Evolutionary conservation across 2,329 filamentous ascomycete species (phyloP).

Genomic region (Phyllosticta citribraziliensis): DNA sequence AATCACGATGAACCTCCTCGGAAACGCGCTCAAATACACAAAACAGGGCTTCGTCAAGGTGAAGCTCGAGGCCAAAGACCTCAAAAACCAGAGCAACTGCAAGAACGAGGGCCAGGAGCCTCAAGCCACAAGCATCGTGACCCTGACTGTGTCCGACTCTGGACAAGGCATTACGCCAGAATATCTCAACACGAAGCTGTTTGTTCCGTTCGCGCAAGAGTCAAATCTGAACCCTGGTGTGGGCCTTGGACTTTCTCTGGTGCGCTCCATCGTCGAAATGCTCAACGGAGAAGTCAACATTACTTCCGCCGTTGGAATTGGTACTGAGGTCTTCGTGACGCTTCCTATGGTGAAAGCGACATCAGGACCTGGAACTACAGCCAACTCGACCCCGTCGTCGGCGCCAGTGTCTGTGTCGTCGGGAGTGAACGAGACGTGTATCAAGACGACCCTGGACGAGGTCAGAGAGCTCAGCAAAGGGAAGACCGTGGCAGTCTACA

Average conservation of each 20-base stretch:
- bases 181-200: slow-evolving; percentile 51
- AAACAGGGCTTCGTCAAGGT: slow-evolving; percentile 28
- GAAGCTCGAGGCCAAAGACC: slow-evolving; percentile 10
- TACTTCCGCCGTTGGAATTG: slow-evolving; percentile 41
- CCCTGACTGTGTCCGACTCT: slow-evolving; percentile 50
- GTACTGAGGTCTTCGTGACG: slow-evolving; percentile 45
- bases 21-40: slow-evolving; percentile 42
- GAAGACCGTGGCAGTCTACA: slow-evolving; percentile 11
- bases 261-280: slow-evolving; percentile 48
- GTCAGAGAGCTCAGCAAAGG: slow-evolving; percentile 10
- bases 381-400: slow-evolving; percentile 1
- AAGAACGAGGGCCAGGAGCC: background rate
- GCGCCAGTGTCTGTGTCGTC: slow-evolving; percentile 11
- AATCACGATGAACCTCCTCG: slow-evolving; percentile 40
- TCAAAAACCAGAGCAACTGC: background rate
- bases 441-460: slow-evolving; percentile 13
- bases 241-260: slow-evolving; percentile 57
- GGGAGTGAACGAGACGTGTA: slow-evolving; percentile 14
- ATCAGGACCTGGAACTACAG: background rate
- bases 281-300: slow-evolving; percentile 52
- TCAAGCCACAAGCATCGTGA: slow-evolving; percentile 16
- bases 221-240: slow-evolving; percentile 50
- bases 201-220: slow-evolving; percentile 56
- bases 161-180: slow-evolving; percentile 56
- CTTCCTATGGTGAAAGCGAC: slow-evolving; percentile 28